phyloP scores from a whole-genome alignment of 2,329 filamentous ascomycete genomes.

The Knoxdaviesia capensis region DNA sequence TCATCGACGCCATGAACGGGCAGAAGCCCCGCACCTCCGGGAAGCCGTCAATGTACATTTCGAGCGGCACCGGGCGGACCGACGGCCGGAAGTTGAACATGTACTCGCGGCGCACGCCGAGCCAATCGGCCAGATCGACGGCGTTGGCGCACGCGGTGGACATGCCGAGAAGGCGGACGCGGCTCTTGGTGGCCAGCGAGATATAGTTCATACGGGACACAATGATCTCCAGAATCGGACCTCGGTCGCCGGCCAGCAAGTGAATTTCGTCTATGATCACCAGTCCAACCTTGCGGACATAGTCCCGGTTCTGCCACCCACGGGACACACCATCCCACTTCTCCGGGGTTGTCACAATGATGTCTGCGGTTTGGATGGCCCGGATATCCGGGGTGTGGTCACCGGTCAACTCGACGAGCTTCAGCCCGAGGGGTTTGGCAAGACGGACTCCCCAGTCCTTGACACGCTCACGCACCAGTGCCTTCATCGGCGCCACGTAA shows the following conservation, averaged over 20 bases:
- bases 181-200: conserved; percentile 74
- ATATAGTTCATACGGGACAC: conserved; percentile 96
- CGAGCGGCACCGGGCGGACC: conserved; percentile 83
- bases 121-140: conserved; percentile 82
- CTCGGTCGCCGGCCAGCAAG: conserved; percentile 84
- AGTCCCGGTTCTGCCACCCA: conserved; percentile 95
- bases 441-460: conserved; percentile 82
- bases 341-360: conserved; percentile 98
- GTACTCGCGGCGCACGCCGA: conserved; percentile 74
- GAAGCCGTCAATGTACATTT: conserved; percentile 95
- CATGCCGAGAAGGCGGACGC: conserved; percentile 90
- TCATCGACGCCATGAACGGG: conserved; percentile 98
- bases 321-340: conserved; percentile 99
- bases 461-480: conserved; percentile 85
- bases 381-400: conserved; percentile 96
- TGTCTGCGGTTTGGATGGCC: conserved; percentile 86
- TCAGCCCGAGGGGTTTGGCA: conserved; percentile 64
- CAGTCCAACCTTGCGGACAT: conserved; percentile 82
- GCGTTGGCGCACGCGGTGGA: conserved; percentile 96
- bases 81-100: conserved; percentile 96
- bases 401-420: conserved; percentile 82
- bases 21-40: conserved; percentile 90
- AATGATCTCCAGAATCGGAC: conserved; percentile 95
- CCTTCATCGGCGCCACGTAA: conserved; percentile 99
- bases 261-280: conserved; percentile 99